Percentiles rank a stretch among this genome's conserved stretches.
Evolutionary conservation across 208 protist genomes (phyloP).

Genomic region (Angomonas deanei): DNA sequence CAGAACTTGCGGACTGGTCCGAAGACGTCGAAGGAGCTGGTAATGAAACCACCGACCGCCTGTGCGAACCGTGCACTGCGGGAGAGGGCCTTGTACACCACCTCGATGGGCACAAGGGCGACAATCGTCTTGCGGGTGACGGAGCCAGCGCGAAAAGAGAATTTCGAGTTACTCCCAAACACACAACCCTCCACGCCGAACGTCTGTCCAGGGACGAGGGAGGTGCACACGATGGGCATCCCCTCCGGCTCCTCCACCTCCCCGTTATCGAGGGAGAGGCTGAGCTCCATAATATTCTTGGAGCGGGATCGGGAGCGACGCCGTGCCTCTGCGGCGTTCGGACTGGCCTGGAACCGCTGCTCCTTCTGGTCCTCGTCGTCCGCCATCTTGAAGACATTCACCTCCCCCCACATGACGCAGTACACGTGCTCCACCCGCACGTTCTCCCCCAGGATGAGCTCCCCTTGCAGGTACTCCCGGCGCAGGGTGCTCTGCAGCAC

Average conservation of each 20-base stretch:
- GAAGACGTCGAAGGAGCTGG: conserved; percentile 64
- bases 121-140: conserved; percentile 54
- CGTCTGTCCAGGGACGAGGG: conserved; percentile 45
- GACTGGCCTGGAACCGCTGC: conserved; percentile 17
- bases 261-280: neutral
- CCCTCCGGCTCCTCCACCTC: conserved; percentile 8
- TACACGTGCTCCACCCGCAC: conserved; percentile 36
- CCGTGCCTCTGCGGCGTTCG: conserved; percentile 8
- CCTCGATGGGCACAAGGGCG: conserved; percentile 45
- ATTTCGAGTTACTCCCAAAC: conserved; percentile 43
- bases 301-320: neutral
- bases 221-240: conserved; percentile 49
- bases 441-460: conserved; percentile 38
- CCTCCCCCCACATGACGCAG: conserved; percentile 63
- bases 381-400: conserved; percentile 58
- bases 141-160: conserved; percentile 43
- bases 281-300: conserved; percentile 6
- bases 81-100: conserved; percentile 27
- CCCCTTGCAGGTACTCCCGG: conserved; percentile 61
- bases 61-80: conserved; percentile 60
- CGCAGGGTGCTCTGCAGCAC: conserved; percentile 40
- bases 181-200: conserved; percentile 74
- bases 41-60: conserved; percentile 51
- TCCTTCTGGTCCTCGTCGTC: conserved; percentile 19
- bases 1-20: conserved; percentile 71